Evolutionary conservation across 768 basidiomycete genomes (phyloP).

Genomic region (Clitopilus passeckerianus): DNA sequence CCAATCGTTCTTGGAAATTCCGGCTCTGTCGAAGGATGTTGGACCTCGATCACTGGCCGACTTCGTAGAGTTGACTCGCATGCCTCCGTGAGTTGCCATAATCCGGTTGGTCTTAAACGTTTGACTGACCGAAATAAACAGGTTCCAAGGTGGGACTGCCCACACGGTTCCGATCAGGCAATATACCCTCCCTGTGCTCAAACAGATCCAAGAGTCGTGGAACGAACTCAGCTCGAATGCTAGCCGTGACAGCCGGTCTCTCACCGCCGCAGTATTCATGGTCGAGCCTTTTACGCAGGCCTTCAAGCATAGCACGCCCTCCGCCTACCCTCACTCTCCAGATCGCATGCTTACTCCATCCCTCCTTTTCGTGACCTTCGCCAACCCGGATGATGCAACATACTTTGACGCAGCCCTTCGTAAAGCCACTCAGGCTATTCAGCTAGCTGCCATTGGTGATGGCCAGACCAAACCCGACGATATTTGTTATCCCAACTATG

Average conservation of each 20-base stretch:
- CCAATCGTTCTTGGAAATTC: slow-evolving; percentile 44
- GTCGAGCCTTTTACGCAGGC: neutral
- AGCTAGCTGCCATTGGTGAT: slow-evolving; percentile 28
- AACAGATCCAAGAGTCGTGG: neutral
- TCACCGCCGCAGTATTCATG: neutral
- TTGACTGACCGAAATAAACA: neutral
- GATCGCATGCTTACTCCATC: neutral
- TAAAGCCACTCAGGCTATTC: slow-evolving; percentile 32
- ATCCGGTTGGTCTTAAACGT: neutral
- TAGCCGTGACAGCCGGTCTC: neutral
- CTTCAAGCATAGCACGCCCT: neutral
- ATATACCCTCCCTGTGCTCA: neutral
- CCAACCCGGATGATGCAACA: neutral
- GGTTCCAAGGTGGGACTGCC: neutral
- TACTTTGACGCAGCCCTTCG: slow-evolving; percentile 33
- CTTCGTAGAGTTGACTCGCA: slow-evolving; percentile 26
- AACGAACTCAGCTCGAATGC: neutral
- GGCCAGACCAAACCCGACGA: slow-evolving; percentile 30
- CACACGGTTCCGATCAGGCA: neutral
- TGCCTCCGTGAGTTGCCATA: neutral
- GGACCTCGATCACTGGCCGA: slow-evolving; percentile 33
- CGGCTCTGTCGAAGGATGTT: slow-evolving; percentile 29
- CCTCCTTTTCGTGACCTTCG: neutral
- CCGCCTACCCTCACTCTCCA: neutral
- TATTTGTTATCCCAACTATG: slow-evolving; percentile 58